These are phyloP conservation scores for Pseudonitzschia pungens DNA, from an alignment of 108 stramenopile species.

Conservation along the genomic window DNA sequence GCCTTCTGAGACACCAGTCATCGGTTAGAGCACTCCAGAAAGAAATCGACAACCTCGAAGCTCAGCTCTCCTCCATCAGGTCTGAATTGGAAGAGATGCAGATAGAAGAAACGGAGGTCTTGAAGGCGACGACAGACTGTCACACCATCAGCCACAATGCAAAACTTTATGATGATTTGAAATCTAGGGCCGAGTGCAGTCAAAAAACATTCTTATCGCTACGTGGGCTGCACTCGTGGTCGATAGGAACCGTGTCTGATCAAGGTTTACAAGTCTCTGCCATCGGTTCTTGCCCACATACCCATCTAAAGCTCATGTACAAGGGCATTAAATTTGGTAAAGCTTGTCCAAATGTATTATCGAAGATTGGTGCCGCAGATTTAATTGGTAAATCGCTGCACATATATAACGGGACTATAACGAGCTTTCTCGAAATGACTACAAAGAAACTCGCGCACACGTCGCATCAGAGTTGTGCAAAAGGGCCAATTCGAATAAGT, in stretches of 20 bases:
- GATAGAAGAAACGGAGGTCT: background rate
- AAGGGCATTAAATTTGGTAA: background rate
- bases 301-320: constrained; percentile 38
- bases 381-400: background rate
- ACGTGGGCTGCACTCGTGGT: constrained; percentile 53
- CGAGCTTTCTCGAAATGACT: constrained; percentile 6
- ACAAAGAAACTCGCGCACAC: background rate
- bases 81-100: constrained; percentile 4
- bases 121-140: background rate
- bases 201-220: constrained; percentile 49
- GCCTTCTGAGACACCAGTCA: constrained; percentile 16
- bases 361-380: background rate
- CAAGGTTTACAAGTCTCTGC: constrained; percentile 32
- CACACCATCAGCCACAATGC: background rate
- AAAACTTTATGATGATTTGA: constrained; percentile 24
- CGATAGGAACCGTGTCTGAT: constrained; percentile 31
- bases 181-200: constrained; percentile 26
- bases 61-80: background rate
- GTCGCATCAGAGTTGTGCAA: background rate
- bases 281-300: constrained; percentile 29
- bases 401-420: constrained; percentile 9
- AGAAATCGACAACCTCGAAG: constrained; percentile 5
- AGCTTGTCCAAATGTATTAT: background rate
- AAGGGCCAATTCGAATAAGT: constrained; percentile 4
- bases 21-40: constrained; percentile 17